phyloP scores from a whole-genome alignment of 371 early-diverging fungal genomes.

The Mortierella sp. region DNA sequence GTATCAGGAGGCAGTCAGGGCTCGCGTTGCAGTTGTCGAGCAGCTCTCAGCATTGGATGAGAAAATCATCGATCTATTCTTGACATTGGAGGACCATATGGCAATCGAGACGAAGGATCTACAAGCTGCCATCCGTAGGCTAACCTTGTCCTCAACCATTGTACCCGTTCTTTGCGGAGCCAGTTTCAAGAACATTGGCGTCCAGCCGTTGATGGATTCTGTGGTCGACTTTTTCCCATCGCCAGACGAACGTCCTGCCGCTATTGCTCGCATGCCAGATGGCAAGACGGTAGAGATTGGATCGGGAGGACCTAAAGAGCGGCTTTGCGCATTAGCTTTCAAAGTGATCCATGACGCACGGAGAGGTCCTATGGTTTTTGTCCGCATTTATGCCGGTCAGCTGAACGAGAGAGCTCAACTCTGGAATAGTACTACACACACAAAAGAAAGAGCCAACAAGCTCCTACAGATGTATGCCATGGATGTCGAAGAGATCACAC shows the following conservation, averaged over 20 bases:
- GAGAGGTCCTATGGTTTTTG: slow-evolving; percentile 92
- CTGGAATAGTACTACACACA: slow-evolving; percentile 72
- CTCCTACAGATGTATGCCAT: slow-evolving; percentile 94
- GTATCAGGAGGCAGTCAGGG: slow-evolving; percentile 65
- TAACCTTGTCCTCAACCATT: slow-evolving; percentile 74
- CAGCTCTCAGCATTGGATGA: slow-evolving; percentile 90
- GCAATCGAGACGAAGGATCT: slow-evolving; percentile 71
- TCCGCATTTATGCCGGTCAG: slow-evolving; percentile 92
- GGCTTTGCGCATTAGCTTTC: slow-evolving; percentile 92
- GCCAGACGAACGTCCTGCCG: slow-evolving; percentile 79
- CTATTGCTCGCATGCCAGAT: slow-evolving; percentile 65
- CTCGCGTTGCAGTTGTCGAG: slow-evolving; percentile 83
- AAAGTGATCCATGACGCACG: slow-evolving; percentile 90
- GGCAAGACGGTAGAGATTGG: slow-evolving; percentile 55
- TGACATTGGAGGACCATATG: slow-evolving; percentile 81
- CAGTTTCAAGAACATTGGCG: slow-evolving; percentile 91
- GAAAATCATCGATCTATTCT: slow-evolving; percentile 82
- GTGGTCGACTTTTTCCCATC: slow-evolving; percentile 89
- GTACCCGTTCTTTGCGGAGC: slow-evolving; percentile 94
- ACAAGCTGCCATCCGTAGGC: slow-evolving; percentile 76
- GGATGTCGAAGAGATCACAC: slow-evolving; percentile 87
- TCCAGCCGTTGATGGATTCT: slow-evolving; percentile 94
- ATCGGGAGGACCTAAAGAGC: slow-evolving; percentile 60
- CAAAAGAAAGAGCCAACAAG: slow-evolving; percentile 88
- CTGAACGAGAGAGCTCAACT: slow-evolving; percentile 76